phyloP scores from a whole-genome alignment of 2,329 filamentous ascomycete species.

The Trichoderma atroviride region DNA sequence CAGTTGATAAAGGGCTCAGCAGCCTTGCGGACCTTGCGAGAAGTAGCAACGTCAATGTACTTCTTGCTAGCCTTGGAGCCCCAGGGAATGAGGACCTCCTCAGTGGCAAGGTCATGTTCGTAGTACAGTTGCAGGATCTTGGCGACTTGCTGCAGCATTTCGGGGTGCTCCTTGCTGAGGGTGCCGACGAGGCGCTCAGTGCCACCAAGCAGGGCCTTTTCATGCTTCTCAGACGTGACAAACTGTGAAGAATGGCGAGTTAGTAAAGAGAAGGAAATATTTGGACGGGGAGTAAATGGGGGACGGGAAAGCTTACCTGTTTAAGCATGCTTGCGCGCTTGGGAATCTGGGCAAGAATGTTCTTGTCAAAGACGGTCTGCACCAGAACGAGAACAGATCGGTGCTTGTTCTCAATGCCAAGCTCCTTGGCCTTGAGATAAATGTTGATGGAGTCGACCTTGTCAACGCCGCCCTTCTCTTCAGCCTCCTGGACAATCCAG shows the following conservation, averaged over 20 bases:
- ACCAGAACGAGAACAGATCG: constrained; percentile 89
- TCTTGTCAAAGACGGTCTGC: constrained; percentile 90
- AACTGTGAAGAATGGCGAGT: constrained; percentile 43
- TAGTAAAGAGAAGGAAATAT: background rate
- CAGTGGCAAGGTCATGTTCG: constrained; percentile 82
- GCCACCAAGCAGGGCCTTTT: constrained; percentile 93
- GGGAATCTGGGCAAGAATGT: constrained; percentile 84
- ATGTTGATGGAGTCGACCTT: constrained; percentile 87
- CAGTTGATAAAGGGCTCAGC: constrained; percentile 92
- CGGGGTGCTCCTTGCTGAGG: constrained; percentile 73
- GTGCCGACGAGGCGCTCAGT: constrained; percentile 85
- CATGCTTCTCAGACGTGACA: constrained; percentile 86
- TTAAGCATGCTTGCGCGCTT: constrained; percentile 85
- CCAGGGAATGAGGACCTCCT: constrained; percentile 90
- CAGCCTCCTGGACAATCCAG: constrained; percentile 80
- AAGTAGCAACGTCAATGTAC: constrained; percentile 86
- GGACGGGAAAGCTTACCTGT: constrained; percentile 60
- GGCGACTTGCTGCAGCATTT: constrained; percentile 74
- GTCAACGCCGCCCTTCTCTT: constrained; percentile 71
- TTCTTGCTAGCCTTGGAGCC: constrained; percentile 97
- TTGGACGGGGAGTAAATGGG: background rate
- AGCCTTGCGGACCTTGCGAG: constrained; percentile 94
- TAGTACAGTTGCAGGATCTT: constrained; percentile 90
- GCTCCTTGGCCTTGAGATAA: constrained; percentile 94
- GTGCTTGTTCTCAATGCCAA: constrained; percentile 93